Evolutionary conservation across 352 stramenopile species (phyloP), one percentile per base, ranked within the genome.

Genomic region (Elongisporangium undulatum): DNA sequence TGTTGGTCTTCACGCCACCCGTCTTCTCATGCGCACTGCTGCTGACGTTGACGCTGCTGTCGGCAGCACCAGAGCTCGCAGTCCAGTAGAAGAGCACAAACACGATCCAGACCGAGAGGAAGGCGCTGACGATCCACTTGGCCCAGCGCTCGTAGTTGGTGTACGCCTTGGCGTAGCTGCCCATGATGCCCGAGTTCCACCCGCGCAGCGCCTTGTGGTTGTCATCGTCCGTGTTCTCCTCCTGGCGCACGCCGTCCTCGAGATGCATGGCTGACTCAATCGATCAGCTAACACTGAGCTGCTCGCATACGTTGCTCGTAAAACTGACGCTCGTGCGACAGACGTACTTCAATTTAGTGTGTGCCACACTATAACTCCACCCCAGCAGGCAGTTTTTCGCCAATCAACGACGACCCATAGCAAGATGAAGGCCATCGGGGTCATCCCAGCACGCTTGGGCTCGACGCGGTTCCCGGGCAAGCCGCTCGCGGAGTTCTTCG

Each of bases 401-500:
- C 29, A 41, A 41, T 41, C 34, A 54, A 50, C 15, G 41, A 60
- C n/a, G n/a, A n/a, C n/a, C n/a, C n/a, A n/a, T n/a, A n/a, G 17
- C 8, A 71, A 48, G 57, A 85, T 75, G 73, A 87, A 90, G 61
- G 80, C 77, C 48, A 63, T 95, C 19, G 87, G 76, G 3, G 81
- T 94, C 55, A 94, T 95, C 64, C 87, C 87, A 12, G 83, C 83
- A 52, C 76, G 81, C 16, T 49, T 90, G 63, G 82, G 72, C 23
- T 93, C 86, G 4, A 77, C 85, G 55, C 80, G 87, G 38, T 93
- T 95, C 68, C 83, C 79, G 10, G 74, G 69, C 26, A 94, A 94
- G 69, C 85, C 87, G 24, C 68, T 95, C 20, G 81, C 68, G 51
- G 64, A 90, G 66, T 81, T 95, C 71, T 88, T 87, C 55, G 85